phyloP scores from a whole-genome alignment of 1,139 yeast genomes.

The Zygoascus sp. region DNA sequence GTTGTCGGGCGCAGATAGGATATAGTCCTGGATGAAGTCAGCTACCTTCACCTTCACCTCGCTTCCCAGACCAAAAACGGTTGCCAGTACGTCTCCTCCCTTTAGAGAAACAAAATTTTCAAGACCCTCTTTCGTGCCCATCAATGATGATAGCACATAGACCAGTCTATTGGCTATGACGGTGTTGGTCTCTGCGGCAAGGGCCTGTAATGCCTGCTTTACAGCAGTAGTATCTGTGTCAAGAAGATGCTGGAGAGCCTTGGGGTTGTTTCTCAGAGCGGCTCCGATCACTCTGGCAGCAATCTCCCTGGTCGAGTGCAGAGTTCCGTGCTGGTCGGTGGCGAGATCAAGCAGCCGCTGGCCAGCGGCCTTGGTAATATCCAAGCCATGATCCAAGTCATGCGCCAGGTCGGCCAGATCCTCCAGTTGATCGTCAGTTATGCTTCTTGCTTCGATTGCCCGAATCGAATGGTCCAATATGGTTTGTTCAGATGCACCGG shows the following conservation, averaged over 20 bases:
- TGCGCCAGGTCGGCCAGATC: conserved; percentile 63
- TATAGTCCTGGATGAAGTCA: conserved; percentile 13
- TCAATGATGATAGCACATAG: conserved; percentile 31
- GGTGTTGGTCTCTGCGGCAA: conserved; percentile 6
- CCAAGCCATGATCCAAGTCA: conserved; percentile 59
- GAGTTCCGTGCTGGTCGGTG: conserved; percentile 1
- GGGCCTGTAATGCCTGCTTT: conserved; percentile 2
- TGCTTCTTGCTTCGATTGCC: conserved; percentile 9
- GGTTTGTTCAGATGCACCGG: conserved; percentile 7
- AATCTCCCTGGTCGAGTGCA: conserved; percentile 27
- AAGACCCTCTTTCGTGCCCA: conserved; percentile 19
- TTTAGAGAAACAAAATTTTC: conserved; percentile 18
- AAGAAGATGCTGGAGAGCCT: conserved; percentile 45
- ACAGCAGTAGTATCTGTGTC: conserved; percentile 14
- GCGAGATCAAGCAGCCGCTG: conserved; percentile 27
- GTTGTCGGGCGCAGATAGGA: conserved; percentile 8
- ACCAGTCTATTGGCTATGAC: conserved; percentile 22
- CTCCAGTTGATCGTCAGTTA: conserved; percentile 35
- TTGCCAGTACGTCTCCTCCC: conserved; percentile 25
- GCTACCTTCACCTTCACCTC: conserved; percentile 17
- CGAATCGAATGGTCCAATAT: conserved; percentile 5
- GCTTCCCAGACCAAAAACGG: conserved; percentile 15
- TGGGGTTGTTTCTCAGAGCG: conserved; percentile 63
- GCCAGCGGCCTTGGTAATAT: conserved; percentile 32
- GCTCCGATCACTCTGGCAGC: conserved; percentile 37